Conservation (phyloP, 129 eudicot genomes). For the Centaurea solstitialis region DNA sequence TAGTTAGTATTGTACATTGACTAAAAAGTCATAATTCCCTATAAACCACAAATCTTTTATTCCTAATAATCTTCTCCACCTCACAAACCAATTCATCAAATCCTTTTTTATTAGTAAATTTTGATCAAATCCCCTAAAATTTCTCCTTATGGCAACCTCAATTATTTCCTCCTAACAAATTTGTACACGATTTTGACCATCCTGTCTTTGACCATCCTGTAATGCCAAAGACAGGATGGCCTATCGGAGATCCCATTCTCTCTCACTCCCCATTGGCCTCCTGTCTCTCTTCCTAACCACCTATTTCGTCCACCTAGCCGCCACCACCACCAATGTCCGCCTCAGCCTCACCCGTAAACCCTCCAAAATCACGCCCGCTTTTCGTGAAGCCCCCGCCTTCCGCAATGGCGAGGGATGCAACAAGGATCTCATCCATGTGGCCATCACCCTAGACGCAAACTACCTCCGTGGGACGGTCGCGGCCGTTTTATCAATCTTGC, state of each 20-base stretch:
- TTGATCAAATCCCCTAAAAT: slow-evolving; percentile 31
- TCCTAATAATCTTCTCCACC: slow-evolving; percentile 37
- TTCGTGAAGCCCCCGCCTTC: slow-evolving; percentile 60
- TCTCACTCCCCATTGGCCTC: slow-evolving; percentile 54
- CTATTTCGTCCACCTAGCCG: background rate
- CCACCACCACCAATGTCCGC: slow-evolving; percentile 26
- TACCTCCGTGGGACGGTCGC: slow-evolving; percentile 58
- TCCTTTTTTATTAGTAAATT: slow-evolving; percentile 21
- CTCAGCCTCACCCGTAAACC: slow-evolving; percentile 30
- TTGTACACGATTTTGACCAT: slow-evolving; percentile 1
- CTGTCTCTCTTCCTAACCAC: slow-evolving; percentile 47
- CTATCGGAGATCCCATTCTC: slow-evolving; percentile 41
- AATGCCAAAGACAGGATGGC: slow-evolving; percentile 60
- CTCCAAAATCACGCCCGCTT: slow-evolving; percentile 24
- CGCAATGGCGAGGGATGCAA: slow-evolving; percentile 42
- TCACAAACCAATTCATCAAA: slow-evolving; percentile 28
- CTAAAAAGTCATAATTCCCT: slow-evolving; percentile 17
- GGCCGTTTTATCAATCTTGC: slow-evolving; percentile 49
- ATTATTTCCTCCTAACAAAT: slow-evolving; percentile 22
- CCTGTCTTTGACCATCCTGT: slow-evolving; percentile 7
- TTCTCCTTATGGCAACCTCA: slow-evolving; percentile 55
- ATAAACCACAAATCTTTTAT: slow-evolving; percentile 12
- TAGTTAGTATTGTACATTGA: background rate
- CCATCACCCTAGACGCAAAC: slow-evolving; percentile 55
- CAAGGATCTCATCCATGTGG: slow-evolving; percentile 30